Evolutionary conservation across 75 land plant species (phyloP).

Genomic region (Pinus tabuliformis): DNA sequence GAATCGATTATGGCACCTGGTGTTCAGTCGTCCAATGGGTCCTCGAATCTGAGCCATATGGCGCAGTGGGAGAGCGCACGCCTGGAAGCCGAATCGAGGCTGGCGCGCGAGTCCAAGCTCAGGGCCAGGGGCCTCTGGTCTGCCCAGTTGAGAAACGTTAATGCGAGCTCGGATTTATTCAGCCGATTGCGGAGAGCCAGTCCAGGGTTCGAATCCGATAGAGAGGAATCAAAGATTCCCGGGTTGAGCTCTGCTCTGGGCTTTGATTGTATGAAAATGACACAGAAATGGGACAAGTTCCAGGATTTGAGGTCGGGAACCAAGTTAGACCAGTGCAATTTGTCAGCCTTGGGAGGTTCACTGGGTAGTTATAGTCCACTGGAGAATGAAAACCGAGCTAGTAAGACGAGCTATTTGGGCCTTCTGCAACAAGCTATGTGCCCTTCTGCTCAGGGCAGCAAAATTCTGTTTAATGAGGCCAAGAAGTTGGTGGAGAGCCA

Average conservation of each 20-base stretch:
- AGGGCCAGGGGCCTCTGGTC: slow-evolving; percentile 1
- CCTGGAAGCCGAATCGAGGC: slow-evolving; percentile 61
- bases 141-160: too few relatives aligned
- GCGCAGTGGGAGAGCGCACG: slow-evolving; percentile 80
- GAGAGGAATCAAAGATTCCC: too few relatives aligned
- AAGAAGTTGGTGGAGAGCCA: background rate
- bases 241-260: background rate
- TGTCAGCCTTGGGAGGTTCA: background rate
- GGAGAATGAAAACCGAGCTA: background rate
- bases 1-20: slow-evolving; percentile 13
- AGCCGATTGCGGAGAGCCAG: background rate
- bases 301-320: too few relatives aligned
- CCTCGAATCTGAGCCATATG: slow-evolving; percentile 61
- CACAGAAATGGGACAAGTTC: background rate
- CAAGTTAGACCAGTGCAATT: background rate
- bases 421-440: slow-evolving; percentile 8
- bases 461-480: background rate
- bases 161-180: too few relatives aligned
- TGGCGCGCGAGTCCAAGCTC: slow-evolving; percentile 45
- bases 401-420: background rate
- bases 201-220: background rate
- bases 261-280: background rate
- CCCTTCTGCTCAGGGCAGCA: background rate
- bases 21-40: slow-evolving; percentile 13
- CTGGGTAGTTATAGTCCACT: background rate